Conservation (phyloP, 1,139 yeast genomes). For the Pneumocystis jirovecii region DNA sequence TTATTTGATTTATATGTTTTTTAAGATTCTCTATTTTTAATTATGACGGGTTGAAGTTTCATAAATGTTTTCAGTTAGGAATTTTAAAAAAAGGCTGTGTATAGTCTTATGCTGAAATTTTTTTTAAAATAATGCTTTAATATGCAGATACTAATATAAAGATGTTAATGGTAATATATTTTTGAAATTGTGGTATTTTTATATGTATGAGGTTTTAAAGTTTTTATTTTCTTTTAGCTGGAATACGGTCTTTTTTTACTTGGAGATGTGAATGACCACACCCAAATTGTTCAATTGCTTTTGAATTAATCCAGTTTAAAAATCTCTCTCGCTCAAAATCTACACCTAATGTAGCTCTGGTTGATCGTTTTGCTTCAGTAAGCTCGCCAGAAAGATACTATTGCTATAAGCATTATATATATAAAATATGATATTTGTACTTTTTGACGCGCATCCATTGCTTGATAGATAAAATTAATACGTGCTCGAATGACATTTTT, state of each 20-base stretch:
- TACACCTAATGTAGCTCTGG: neutral
- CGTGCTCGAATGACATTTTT: conserved; percentile 39
- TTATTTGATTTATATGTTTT: neutral
- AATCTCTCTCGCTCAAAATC: neutral
- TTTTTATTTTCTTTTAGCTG: neutral
- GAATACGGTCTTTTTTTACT: neutral
- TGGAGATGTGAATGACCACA: neutral
- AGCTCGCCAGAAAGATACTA: neutral
- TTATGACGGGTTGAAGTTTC: neutral
- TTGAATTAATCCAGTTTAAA: neutral
- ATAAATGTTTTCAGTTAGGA: neutral
- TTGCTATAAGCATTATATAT: neutral
- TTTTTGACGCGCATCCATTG: conserved; percentile 2
- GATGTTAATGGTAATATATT: neutral
- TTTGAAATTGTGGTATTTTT: neutral
- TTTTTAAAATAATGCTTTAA: neutral
- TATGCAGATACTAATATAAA: neutral
- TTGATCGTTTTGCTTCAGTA: neutral
- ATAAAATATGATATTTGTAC: neutral
- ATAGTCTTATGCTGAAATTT: neutral
- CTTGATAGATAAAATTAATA: conserved; percentile 2
- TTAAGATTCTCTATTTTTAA: neutral
- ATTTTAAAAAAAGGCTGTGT: neutral
- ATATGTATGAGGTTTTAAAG: neutral
- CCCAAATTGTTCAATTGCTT: neutral